Evolutionary conservation across 1,284 basidiomycete genomes (phyloP).

Genomic region (Agaricales sp.): DNA sequence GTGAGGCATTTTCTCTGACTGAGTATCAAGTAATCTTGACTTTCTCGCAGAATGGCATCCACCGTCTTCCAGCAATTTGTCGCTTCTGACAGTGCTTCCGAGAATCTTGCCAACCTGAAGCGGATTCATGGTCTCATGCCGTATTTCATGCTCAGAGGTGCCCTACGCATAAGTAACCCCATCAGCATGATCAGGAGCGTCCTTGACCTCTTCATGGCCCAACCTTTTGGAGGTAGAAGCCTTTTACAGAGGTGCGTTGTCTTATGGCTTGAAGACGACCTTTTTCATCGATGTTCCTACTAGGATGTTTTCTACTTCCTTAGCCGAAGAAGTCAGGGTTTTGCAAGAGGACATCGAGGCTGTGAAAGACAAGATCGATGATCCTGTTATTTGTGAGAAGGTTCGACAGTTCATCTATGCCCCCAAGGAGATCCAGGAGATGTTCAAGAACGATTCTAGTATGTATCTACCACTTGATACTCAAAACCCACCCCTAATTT

Average conservation of each 20-base stretch:
- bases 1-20: too few species aligned
- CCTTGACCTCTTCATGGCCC: conserved; percentile 94
- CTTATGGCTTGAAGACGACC: conserved; percentile 1
- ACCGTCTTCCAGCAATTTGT: conserved; percentile 94
- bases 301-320: conserved; percentile 90
- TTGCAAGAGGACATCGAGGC: conserved; percentile 81
- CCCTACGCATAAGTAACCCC: conserved; percentile 91
- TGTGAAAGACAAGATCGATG: conserved; percentile 84
- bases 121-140: conserved; percentile 95
- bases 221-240: conserved; percentile 91
- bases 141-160: conserved; percentile 91
- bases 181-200: conserved; percentile 91
- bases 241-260: conserved; percentile 69
- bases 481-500: not conserved
- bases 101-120: conserved; percentile 82
- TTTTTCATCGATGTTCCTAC: conserved; percentile 1
- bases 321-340: conserved; percentile 82
- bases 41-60: conserved; percentile 64
- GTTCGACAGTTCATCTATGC: conserved; percentile 81
- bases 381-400: conserved; percentile 83
- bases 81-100: conserved; percentile 88
- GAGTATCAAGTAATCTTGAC: too few species aligned
- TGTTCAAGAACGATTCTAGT: conserved; percentile 75
- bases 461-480: conserved; percentile 2
- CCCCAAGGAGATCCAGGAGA: conserved; percentile 78